Conservation (phyloP, 2,329 filamentous ascomycete species). For the Dothideomycetes sp. region DNA sequence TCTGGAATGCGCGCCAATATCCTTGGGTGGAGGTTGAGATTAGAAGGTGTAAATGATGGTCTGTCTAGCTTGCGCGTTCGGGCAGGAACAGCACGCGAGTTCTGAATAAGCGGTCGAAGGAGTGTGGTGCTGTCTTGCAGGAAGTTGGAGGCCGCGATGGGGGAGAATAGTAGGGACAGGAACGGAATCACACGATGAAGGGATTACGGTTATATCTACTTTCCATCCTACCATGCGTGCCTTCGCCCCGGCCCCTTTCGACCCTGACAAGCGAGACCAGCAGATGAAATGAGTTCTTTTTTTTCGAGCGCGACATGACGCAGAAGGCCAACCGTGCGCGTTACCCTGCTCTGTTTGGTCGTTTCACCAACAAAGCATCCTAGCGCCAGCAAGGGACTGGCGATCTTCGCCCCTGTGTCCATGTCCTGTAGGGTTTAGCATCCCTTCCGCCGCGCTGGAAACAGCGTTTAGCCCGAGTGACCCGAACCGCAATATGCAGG, state of each 20-base stretch:
- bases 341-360: slow-evolving; percentile 9
- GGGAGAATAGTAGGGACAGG: neutral
- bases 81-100: neutral
- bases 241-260: neutral
- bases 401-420: neutral
- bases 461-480: neutral
- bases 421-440: neutral
- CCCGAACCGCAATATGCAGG: slow-evolving; percentile 4
- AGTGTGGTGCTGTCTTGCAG: neutral
- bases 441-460: neutral
- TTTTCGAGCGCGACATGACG: slow-evolving; percentile 8
- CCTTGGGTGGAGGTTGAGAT: neutral
- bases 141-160: neutral
- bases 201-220: neutral
- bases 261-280: neutral
- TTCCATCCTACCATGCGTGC: neutral
- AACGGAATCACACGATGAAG: neutral
- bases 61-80: neutral
- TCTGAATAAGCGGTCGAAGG: neutral
- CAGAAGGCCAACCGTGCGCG: slow-evolving; percentile 8
- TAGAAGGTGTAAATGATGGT: neutral
- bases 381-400: neutral
- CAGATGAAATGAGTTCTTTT: slow-evolving; percentile 6
- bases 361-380: slow-evolving; percentile 3
- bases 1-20: neutral